Conservation (phyloP, 192 early-diverging fungal genomes). For the Chytriomyces sp. region DNA sequence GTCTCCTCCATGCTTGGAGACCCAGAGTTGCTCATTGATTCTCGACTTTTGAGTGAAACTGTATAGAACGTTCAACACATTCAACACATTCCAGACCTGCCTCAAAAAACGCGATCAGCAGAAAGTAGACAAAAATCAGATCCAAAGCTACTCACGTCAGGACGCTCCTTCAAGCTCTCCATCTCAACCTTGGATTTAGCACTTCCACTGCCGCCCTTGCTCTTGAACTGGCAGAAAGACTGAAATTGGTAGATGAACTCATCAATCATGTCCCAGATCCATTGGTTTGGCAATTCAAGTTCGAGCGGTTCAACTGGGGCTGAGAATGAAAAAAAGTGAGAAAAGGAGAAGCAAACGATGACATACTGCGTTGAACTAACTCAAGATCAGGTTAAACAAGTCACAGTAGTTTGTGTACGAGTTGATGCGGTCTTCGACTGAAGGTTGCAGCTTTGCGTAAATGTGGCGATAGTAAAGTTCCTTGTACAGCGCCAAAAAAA, state of each 20-base stretch:
- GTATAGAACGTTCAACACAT: conserved; percentile 95
- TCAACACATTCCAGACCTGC: conserved; percentile 94
- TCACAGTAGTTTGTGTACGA: conserved; percentile 98
- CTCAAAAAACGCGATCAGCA: not conserved
- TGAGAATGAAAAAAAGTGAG: conserved; percentile 10
- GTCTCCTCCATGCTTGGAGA: conserved; percentile 87
- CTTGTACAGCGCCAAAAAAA: conserved; percentile 93
- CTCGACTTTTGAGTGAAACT: conserved; percentile 93
- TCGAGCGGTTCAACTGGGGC: conserved; percentile 71
- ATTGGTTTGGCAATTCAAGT: conserved; percentile 96
- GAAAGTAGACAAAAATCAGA: too few species aligned
- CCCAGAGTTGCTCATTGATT: conserved; percentile 91
- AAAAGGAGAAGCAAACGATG: not conserved
- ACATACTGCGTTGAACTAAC: conserved; percentile 54
- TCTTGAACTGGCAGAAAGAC: conserved; percentile 94
- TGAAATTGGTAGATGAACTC: conserved; percentile 99
- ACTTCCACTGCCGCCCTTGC: conserved; percentile 69
- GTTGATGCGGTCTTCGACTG: conserved; percentile 86
- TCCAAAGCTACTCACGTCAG: conserved; percentile 47
- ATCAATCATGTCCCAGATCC: conserved; percentile 99
- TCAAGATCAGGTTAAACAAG: conserved; percentile 95
- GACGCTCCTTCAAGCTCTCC: conserved; percentile 79
- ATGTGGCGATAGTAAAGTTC: conserved; percentile 98
- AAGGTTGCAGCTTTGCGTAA: conserved; percentile 87
- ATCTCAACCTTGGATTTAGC: conserved; percentile 78